A percentile compares a stretch with the other conserved stretches of the same genome.
These are phyloP conservation scores for Malassezia sp. DNA, from an alignment of 1,284 basidiomycete species.

Conservation along the genomic window DNA sequence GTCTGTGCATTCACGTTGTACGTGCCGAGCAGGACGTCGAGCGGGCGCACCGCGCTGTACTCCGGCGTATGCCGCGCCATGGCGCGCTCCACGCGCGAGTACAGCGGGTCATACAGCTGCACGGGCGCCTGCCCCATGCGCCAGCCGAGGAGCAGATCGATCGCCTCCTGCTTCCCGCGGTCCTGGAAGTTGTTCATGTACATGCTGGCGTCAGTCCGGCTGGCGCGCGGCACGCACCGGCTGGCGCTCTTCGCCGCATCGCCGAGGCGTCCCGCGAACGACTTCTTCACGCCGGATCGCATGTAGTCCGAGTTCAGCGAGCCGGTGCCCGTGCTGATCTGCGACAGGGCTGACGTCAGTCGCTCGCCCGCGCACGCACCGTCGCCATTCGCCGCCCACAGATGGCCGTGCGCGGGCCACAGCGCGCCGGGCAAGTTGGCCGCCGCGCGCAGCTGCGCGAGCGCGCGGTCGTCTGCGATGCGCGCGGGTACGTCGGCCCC, in stretches of 20 bases:
- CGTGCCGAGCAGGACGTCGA: slow-evolving; percentile 72
- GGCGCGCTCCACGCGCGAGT: slow-evolving; percentile 65
- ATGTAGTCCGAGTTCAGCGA: slow-evolving; percentile 92
- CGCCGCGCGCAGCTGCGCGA: slow-evolving; percentile 33
- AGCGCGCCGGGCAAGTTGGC: slow-evolving; percentile 49
- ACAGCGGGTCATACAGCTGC: slow-evolving; percentile 83
- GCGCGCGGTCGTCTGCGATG: neutral
- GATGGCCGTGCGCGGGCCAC: slow-evolving; percentile 75
- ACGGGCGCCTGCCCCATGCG: slow-evolving; percentile 76
- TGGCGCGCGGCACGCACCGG: slow-evolving; percentile 14
- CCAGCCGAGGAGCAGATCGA: slow-evolving; percentile 90
- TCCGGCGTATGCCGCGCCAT: slow-evolving; percentile 55
- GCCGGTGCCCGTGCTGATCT: slow-evolving; percentile 93
- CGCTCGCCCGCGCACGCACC: too few species aligned
- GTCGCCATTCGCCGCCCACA: slow-evolving; percentile 62
- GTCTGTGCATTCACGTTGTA: slow-evolving; percentile 69
- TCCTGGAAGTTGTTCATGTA: slow-evolving; percentile 99
- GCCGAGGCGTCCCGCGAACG: slow-evolving; percentile 55
- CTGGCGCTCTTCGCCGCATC: slow-evolving; percentile 80
- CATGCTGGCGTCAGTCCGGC: slow-evolving; percentile 49
- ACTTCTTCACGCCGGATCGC: slow-evolving; percentile 72
- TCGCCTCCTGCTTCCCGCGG: slow-evolving; percentile 81
- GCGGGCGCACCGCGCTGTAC: slow-evolving; percentile 68
- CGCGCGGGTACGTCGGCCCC: neutral
- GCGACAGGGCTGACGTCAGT: slow-evolving; percentile 49